phyloP scores from a whole-genome alignment of 2,329 filamentous ascomycete species.

The Aspergillus fumigatus region DNA sequence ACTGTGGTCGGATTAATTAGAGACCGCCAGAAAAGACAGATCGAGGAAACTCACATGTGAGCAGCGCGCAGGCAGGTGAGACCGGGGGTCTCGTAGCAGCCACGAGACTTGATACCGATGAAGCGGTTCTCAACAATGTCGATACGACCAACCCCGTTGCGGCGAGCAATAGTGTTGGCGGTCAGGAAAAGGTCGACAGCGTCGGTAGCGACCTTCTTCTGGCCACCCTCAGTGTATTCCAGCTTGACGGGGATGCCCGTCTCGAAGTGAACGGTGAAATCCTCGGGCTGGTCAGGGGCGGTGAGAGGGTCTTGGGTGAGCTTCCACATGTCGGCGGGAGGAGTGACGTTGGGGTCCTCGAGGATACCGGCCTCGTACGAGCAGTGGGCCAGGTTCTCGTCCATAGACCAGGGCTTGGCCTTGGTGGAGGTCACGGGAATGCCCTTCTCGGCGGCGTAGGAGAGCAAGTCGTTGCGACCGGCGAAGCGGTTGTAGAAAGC shows the following conservation, averaged over 20 bases:
- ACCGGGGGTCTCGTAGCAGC: slow-evolving; percentile 64
- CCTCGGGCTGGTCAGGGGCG: slow-evolving; percentile 65
- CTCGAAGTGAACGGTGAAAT: slow-evolving; percentile 68
- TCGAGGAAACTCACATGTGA: slow-evolving; percentile 29
- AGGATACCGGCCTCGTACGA: slow-evolving; percentile 68
- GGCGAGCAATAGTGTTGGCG: slow-evolving; percentile 66
- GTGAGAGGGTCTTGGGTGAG: slow-evolving; percentile 61
- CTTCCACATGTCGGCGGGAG: slow-evolving; percentile 76
- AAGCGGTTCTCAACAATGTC: slow-evolving; percentile 81
- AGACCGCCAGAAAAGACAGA: background rate
- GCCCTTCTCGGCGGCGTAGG: slow-evolving; percentile 44
- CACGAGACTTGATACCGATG: slow-evolving; percentile 74
- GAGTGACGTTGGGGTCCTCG: slow-evolving; percentile 54
- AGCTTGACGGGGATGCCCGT: slow-evolving; percentile 71
- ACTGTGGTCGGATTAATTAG: slow-evolving; percentile 16
- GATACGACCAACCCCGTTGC: slow-evolving; percentile 71
- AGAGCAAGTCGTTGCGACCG: slow-evolving; percentile 47
- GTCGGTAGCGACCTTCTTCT: slow-evolving; percentile 58
- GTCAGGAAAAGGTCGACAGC: slow-evolving; percentile 67
- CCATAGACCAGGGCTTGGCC: slow-evolving; percentile 50
- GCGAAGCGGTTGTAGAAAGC: slow-evolving; percentile 47
- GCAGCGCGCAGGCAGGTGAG: slow-evolving; percentile 31
- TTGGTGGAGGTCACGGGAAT: slow-evolving; percentile 48
- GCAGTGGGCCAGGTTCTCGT: slow-evolving; percentile 57
- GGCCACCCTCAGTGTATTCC: slow-evolving; percentile 48